Base-by-base conservation (phyloP, 2,329 filamentous ascomycete species). In the Leptodontidium sp. region DNA sequence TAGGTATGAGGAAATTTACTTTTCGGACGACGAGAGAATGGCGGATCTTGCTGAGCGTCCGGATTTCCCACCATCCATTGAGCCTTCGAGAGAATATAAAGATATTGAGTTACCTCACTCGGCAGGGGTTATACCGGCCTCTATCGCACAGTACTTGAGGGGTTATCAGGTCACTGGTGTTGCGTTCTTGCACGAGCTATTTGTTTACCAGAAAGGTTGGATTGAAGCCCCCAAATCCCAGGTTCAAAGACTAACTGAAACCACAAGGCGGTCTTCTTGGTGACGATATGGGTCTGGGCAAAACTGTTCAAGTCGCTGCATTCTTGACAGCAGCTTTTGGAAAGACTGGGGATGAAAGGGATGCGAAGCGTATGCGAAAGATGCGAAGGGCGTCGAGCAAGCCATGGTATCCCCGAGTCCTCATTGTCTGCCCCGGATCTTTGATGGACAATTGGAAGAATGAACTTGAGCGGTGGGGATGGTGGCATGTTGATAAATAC, bases 271-370 rank as follows among this genome's bases (percentile, higher is more conserved):
- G 92, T 1, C 92, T 99, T 26, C 85, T 99, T 0, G 76, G 95
- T 2, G 96, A 99, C 77, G 96, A 99, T 76, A 99, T 99, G 96
- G 96, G 96, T 24, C 81, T 99, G 40, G 96, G 96, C 0, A 99
- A 99, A 80, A 99, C 96, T 0, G 93, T 99, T 2, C 96, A 99
- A 79, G 93, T 99, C 32, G 96, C 94, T 67, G 92, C 94, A 0
- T 98, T 99, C 73, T 83, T 99, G 26, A 93, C 93, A 0, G 93
- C 90, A 0, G 94, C 94, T 0, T 99, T 97, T 78, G 96, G 96
- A 8, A 99, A 99, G 81, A 97, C 92, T 0, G 95, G 90, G 0
- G 95, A 97, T 74, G 91, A 94, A 78, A 85, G 93, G 62, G 96
- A 99, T 75, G 84, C 82, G 4, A 97, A 97, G 78, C 86, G 93